Percentiles rank a stretch among this genome's conserved stretches.
phyloP scores from a whole-genome alignment of 2,329 filamentous ascomycete species.

The Penicillium sp. region DNA sequence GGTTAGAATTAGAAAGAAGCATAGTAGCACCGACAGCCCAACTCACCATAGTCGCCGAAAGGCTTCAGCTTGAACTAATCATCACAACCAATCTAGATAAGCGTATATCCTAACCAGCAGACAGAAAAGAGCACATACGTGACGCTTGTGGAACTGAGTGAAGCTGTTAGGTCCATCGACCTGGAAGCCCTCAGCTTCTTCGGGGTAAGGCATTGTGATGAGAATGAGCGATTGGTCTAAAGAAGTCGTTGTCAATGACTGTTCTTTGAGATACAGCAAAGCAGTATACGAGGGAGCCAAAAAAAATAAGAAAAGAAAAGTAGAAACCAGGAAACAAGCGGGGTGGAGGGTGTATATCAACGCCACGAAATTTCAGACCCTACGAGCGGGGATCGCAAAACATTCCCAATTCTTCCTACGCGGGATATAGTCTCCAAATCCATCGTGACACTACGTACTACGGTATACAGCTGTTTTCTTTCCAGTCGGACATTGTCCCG shows the following conservation, averaged over 20 bases:
- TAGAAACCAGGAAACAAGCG: background rate
- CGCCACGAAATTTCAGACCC: background rate
- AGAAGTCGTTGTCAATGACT: background rate
- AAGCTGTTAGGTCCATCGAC: constrained; percentile 67
- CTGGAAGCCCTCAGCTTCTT: constrained; percentile 49
- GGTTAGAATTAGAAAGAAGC: constrained; percentile 1
- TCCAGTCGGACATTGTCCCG: constrained; percentile 11
- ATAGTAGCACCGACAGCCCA: background rate
- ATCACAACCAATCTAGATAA: background rate
- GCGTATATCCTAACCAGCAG: background rate
- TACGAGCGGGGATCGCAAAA: constrained; percentile 1
- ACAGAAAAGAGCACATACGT: constrained; percentile 40
- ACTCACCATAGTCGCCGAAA: constrained; percentile 68
- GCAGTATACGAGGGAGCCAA: background rate
- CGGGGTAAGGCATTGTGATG: constrained; percentile 46
- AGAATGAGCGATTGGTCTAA: constrained; percentile 7
- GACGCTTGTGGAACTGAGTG: constrained; percentile 58
- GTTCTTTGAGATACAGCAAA: background rate
- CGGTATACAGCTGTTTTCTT: background rate
- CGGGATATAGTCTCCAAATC: constrained; percentile 1
- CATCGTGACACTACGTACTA: background rate
- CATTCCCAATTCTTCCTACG: background rate
- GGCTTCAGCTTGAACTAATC: constrained; percentile 75
- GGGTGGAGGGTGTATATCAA: constrained; percentile 15
- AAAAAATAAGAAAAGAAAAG: background rate